Base-by-base conservation (phyloP, 768 basidiomycete species). In the Neoboletus subvelutipes region DNA sequence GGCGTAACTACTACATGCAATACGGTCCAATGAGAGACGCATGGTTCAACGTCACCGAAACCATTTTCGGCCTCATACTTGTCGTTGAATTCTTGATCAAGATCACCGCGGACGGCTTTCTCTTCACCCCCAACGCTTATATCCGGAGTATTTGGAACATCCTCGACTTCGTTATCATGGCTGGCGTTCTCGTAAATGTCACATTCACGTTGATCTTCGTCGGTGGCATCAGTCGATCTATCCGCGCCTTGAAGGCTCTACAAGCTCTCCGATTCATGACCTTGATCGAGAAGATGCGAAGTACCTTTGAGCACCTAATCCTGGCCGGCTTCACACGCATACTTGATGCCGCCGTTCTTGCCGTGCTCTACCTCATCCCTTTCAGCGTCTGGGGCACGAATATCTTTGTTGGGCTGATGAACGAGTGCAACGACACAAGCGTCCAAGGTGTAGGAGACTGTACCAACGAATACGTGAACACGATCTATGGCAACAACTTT, bases 301-400 rank as follows among this genome's bases (percentile, higher is more conserved):
- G 82, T 42, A 93, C 95, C 0, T 94, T 98, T 70, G 85, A 91
- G 64, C 84, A 86, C 15, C 76, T 98, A 45, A 87, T 98, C 63
- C 86, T 97, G 60, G 88, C 90, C 13, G 95, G 95, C 4, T 87
- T 87, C 11, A 69, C 79, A 31, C 87, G 91, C 64, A 94, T 98
- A 59, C 59, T 97, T 52, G 93, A 96, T 61, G 96, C 96, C 2
- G 92, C 88, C 4, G 72, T 96, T 47, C 83, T 98, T 17, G 92
- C 95, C 50, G 83, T 94, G 45, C 80, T 98, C 50, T 94, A 93
- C 70, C 88, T 94, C 84, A 90, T 94, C 62, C 92, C 92, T 0
- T 94, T 92, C 66, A 91, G 93, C 18, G 86, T 95, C 10, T 95
- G 93, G 93, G 94, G 94, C 11, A 81, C 92, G 49, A 97, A 94